Conservation (phyloP, 805 yeast genomes). For the Yamadazyma philogaea region DNA sequence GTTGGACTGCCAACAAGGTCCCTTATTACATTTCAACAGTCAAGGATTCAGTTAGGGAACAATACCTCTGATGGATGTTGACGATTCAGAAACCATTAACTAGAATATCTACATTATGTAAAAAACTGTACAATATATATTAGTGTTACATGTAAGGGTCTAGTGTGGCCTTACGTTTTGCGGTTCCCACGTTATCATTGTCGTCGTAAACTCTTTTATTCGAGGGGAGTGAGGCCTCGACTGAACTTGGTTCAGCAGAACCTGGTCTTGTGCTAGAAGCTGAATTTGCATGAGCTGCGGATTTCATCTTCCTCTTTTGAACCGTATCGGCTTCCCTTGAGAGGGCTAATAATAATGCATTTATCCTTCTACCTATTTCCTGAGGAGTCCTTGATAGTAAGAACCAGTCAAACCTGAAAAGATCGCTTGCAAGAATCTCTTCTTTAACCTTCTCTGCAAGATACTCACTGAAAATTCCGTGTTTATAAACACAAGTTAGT, state of each 20-base stretch:
- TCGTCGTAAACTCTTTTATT: conserved; percentile 8
- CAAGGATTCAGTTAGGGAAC: conserved; percentile 35
- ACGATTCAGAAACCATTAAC: not conserved
- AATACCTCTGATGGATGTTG: conserved; percentile 20
- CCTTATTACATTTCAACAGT: conserved; percentile 77
- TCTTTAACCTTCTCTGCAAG: conserved; percentile 63
- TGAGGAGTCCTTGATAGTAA: conserved; percentile 67
- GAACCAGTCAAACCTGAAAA: conserved; percentile 73
- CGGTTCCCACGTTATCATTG: not conserved
- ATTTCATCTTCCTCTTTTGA: conserved; percentile 40
- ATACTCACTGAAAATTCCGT: conserved; percentile 59
- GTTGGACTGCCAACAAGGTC: conserved; percentile 88
- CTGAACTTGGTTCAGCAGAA: conserved; percentile 31
- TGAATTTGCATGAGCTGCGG: conserved; percentile 13
- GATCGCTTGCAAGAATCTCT: conserved; percentile 56
- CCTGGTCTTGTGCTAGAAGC: conserved; percentile 32
- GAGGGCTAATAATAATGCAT: conserved; percentile 62
- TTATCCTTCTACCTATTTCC: conserved; percentile 68
- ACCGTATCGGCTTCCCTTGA: conserved; percentile 57
- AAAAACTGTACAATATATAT: conserved; percentile 6
- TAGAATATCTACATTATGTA: not conserved
- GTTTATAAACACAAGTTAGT: conserved; percentile 55
- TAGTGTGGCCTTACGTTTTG: conserved; percentile 2
- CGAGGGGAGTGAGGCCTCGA: not conserved
- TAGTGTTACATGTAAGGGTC: not conserved